Evolutionary conservation across 1,284 basidiomycete genomes (phyloP), one percentile per base, ranked within the genome.

Genomic region (Bothia castanella): DNA sequence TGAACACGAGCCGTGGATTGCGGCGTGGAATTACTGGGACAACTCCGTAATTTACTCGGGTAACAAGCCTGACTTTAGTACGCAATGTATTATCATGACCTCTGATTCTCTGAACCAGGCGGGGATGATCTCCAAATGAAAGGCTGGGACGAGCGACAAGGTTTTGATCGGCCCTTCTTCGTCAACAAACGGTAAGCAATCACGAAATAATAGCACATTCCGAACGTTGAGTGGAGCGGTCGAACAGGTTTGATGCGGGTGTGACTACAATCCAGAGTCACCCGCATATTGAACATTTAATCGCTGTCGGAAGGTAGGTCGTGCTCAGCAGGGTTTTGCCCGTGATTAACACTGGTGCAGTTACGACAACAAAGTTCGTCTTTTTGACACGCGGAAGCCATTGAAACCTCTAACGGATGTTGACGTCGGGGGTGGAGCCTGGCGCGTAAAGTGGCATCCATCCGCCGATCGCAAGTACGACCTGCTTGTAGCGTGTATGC

Each of bases 361-460:
- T 64, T 99, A 99, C 69, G 90, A 98, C 71, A 77, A 80, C 53
- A 79, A 75, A 5, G 79, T 99, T 17, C 81, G 85, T 1, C 67
- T 98, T 0, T 97, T 94, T 63, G 97, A 99, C 67, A 76, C 75
- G 0, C 84, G 97, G 7, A 86, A 85, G 47, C 80, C 83, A 1
- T 63, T 74, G 1, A 63, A 65, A 0, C 83, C 92, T 0, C 54
- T 98, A 4, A 67, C 71, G 0, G 72, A 80, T 36, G 78, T 80
- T 16, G 77, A 87, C 45, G 83, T 93, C 1, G 92, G 92, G 1
- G 97, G 97, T 3, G 97, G 97, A 2, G 88, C 87, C 12, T 99
- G 97, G 97, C 80, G 97, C 16, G 82, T 93, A 43, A 96, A 97
- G 67, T 99, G 95, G 92, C 93, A 98, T 67, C 92, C 94, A 1